Evolutionary conservation across 163 green algal species (phyloP).

Genomic region (Botryococcus braunii): DNA sequence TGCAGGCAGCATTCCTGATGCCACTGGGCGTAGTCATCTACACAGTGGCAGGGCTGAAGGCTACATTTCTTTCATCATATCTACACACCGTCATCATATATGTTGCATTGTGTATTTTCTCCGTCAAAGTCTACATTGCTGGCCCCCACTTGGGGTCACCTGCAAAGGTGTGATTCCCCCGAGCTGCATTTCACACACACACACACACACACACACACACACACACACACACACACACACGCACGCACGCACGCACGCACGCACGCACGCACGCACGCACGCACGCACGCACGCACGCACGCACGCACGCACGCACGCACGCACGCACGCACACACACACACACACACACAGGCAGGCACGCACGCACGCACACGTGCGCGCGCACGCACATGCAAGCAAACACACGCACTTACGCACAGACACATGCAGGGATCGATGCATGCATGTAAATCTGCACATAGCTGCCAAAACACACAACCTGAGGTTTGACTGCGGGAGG

Average conservation of each 20-base stretch:
- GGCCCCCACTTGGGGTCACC: constrained; percentile 29
- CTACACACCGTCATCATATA: constrained; percentile 71
- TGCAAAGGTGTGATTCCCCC: constrained; percentile 6
- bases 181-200: background rate
- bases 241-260: background rate
- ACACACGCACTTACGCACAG: too few species aligned
- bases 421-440: too few species aligned
- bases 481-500: too few species aligned
- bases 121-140: constrained; percentile 52
- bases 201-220: constrained; percentile 4
- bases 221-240: background rate
- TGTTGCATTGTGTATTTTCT: constrained; percentile 73
- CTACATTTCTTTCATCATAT: constrained; percentile 67
- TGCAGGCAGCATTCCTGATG: constrained; percentile 69
- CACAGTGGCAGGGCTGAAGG: constrained; percentile 76
- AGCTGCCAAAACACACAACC: too few species aligned
- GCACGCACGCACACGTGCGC: too few species aligned
- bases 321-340: too few species aligned
- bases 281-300: background rate
- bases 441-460: too few species aligned
- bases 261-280: too few species aligned
- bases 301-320: too few species aligned
- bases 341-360: too few species aligned
- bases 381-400: too few species aligned
- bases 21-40: constrained; percentile 81